phyloP scores from a whole-genome alignment of 257 asterid species.

The Rehmannia glutinosa region DNA sequence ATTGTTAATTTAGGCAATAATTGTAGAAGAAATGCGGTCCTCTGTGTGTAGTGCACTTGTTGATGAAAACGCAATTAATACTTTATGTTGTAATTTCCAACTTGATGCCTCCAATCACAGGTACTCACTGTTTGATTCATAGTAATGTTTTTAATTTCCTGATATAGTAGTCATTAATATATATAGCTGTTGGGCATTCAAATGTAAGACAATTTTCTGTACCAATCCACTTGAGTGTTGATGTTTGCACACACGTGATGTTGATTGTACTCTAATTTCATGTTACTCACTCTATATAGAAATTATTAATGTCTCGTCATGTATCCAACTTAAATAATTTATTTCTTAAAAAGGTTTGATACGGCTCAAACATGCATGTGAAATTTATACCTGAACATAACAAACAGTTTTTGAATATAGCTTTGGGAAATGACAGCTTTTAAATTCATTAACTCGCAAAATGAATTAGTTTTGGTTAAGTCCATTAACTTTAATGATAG shows the following conservation, averaged over 20 bases:
- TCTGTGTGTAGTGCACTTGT: background rate
- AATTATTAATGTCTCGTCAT: background rate
- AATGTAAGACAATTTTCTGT: background rate
- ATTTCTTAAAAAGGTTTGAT: too few species aligned
- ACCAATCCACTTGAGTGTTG: background rate
- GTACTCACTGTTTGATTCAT: background rate
- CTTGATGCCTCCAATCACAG: background rate
- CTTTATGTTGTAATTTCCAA: background rate
- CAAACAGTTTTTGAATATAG: too few species aligned
- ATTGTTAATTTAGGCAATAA: constrained; percentile 1
- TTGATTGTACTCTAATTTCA: background rate
- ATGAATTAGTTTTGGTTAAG: too few species aligned
- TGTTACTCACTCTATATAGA: background rate
- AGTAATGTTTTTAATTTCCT: constrained; percentile 3
- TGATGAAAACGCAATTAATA: background rate
- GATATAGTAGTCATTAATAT: background rate
- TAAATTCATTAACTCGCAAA: too few species aligned
- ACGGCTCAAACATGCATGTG: too few species aligned
- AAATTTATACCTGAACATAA: too few species aligned
- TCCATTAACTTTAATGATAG: too few species aligned
- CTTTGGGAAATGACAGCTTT: too few species aligned
- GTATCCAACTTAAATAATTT: too few species aligned
- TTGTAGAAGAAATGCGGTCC: constrained; percentile 6
- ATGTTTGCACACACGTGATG: background rate
- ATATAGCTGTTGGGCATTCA: background rate